Base-by-base conservation (phyloP, 73 alveolate genomes). In the Stentor roeselii region DNA sequence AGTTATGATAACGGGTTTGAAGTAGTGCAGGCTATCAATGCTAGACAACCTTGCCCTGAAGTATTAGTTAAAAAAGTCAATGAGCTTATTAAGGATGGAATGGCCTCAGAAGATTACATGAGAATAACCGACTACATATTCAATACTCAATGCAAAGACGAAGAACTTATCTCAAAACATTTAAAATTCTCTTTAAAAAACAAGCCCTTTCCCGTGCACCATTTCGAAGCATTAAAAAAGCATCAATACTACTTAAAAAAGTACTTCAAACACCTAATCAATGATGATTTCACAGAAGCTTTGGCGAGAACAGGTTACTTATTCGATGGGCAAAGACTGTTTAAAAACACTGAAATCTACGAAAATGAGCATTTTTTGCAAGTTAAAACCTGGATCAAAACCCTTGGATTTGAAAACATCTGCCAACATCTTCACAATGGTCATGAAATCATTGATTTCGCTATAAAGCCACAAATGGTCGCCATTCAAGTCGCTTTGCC, bases 381-480 rank as follows among this genome's bases (percentile, higher is more conserved):
- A 67, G 21, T 67, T 67, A 34, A 67, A 67, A 67, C 0, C 14
- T 67, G 80, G 80, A 1, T 67, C 37, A 1, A n/a, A 21, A 27
- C 41, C 34, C 34, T 67, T 1, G 37, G 2, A 30, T 34, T 27
- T 1, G 21, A n/a, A 67, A 0, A 2, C 0, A 40, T 32, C 34
- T 36, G 41, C 37, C 80, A 36, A 27, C 34, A 30, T 67, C 1
- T n/a, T 1, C 34, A 67, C 34, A 67, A 40, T 2, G 34, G 34
- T 2, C 80, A 67, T 67, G 80, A 67, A 1, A 27, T 21, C 34
- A 2, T 67, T 21, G 42, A 67, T 21, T 67, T 36, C 50, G 80
- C 80, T 27, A 30, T n/a, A 11, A 67, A 27, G 80, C 80, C 80
- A 21, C 80, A 67, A 67, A 67, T 27, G 34, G 80, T 67, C 11